These are phyloP conservation scores for Metarhizium guizhouense DNA, from an alignment of 2,329 filamentous ascomycete species.

Conservation along the genomic window DNA sequence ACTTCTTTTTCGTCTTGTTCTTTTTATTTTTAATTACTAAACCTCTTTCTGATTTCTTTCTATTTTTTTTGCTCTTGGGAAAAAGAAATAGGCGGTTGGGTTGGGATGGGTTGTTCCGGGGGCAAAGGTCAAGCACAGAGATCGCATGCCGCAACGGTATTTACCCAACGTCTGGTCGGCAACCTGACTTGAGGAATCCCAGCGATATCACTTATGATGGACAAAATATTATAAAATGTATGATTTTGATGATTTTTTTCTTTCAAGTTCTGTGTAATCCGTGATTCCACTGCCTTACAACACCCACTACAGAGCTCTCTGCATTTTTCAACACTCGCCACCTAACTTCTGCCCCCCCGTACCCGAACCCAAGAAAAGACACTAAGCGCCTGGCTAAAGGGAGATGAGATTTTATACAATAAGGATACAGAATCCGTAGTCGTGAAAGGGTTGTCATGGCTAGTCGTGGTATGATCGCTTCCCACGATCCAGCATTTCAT, in stretches of 20 bases:
- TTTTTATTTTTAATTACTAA: too few relatives aligned
- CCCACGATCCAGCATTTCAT: background rate
- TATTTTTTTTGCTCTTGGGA: too few relatives aligned
- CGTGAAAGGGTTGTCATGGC: constrained; percentile 5
- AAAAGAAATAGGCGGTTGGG: too few relatives aligned
- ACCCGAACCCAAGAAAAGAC: constrained; percentile 14
- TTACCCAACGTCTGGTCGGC: too few relatives aligned
- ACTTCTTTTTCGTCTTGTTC: background rate
- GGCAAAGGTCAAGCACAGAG: too few relatives aligned
- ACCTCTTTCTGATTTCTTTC: too few relatives aligned
- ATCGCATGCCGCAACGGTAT: too few relatives aligned
- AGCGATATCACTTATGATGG: too few relatives aligned
- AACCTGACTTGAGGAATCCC: too few relatives aligned
- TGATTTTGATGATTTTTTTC: background rate
- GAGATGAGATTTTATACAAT: constrained; percentile 23
- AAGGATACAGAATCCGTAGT: constrained; percentile 14
- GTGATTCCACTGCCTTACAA: background rate
- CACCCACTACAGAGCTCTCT: background rate
- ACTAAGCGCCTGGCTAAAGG: constrained; percentile 27
- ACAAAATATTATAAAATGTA: background rate
- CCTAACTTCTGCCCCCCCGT: background rate
- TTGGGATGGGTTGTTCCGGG: too few relatives aligned
- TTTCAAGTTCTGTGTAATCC: background rate
- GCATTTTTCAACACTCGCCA: background rate
- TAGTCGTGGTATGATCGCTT: background rate